Percentiles rank a stretch among this genome's conserved stretches.
These are phyloP conservation scores for Daldinia sp. DNA, from an alignment of 2,329 filamentous ascomycete species.

Conservation along the genomic window DNA sequence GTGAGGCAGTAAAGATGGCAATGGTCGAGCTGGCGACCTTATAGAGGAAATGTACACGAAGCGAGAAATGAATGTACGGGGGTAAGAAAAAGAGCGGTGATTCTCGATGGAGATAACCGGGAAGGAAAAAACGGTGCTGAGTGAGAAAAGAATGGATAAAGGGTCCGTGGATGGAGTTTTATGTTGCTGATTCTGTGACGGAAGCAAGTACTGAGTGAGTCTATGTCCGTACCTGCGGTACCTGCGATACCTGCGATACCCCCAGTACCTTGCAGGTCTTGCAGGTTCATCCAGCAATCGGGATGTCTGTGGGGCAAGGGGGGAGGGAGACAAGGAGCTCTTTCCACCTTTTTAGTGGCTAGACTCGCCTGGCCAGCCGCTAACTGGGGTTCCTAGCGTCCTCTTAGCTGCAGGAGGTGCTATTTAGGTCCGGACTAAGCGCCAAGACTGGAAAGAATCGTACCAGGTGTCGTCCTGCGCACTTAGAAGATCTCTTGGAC, in stretches of 20 bases:
- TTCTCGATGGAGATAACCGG: slow-evolving; percentile 17
- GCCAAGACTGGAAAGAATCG: slow-evolving; percentile 27
- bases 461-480: background rate
- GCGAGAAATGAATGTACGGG: slow-evolving; percentile 43
- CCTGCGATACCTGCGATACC: background rate
- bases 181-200: slow-evolving; percentile 22
- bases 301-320: slow-evolving; percentile 27
- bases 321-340: slow-evolving; percentile 9
- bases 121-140: slow-evolving; percentile 16
- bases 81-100: slow-evolving; percentile 32
- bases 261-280: background rate
- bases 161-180: slow-evolving; percentile 20
- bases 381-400: slow-evolving; percentile 2
- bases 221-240: background rate
- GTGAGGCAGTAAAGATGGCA: slow-evolving; percentile 16
- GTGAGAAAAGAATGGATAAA: slow-evolving; percentile 32
- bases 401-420: slow-evolving; percentile 8
- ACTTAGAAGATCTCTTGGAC: background rate
- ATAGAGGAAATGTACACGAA: slow-evolving; percentile 32
- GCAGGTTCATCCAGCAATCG: slow-evolving; percentile 27
- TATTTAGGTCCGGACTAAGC: slow-evolving; percentile 20
- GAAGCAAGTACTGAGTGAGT: background rate
- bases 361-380: slow-evolving; percentile 16
- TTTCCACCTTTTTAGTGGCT: slow-evolving; percentile 22
- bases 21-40: slow-evolving; percentile 45